A percentile compares a stretch with the other conserved stretches of the same genome.
phyloP scores from a whole-genome alignment of 2,329 filamentous ascomycete species.

The Aspergillus felis region DNA sequence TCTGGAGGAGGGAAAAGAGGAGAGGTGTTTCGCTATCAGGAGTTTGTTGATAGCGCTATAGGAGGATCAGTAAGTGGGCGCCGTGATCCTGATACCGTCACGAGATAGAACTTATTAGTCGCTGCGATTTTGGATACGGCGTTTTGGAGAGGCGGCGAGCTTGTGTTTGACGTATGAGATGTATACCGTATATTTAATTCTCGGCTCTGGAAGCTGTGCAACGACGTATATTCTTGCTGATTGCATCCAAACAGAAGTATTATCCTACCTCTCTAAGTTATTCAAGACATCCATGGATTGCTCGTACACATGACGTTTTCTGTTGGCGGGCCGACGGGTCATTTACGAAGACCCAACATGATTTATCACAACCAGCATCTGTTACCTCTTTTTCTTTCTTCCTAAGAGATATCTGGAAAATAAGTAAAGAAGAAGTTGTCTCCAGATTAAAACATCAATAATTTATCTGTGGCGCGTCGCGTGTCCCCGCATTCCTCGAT shows the following conservation, averaged over 20 bases:
- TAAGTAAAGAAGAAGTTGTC: neutral
- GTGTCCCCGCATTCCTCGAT: slow-evolving; percentile 22
- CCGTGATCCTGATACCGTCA: slow-evolving; percentile 12
- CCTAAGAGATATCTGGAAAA: neutral
- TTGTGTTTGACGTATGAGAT: neutral
- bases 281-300: neutral
- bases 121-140: slow-evolving; percentile 2
- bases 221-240: neutral
- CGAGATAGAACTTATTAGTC: neutral
- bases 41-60: slow-evolving; percentile 73
- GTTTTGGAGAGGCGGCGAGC: slow-evolving; percentile 3
- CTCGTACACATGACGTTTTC: neutral
- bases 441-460: neutral
- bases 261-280: neutral
- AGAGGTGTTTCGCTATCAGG: slow-evolving; percentile 89
- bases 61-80: slow-evolving; percentile 42
- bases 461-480: slow-evolving; percentile 4
- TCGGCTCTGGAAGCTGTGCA: slow-evolving; percentile 9
- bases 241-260: neutral
- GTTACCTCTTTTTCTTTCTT: neutral
- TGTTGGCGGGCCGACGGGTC: neutral
- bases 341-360: neutral
- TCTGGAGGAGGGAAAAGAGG: slow-evolving; percentile 60
- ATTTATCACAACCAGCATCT: neutral
- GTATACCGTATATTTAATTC: neutral